These are phyloP conservation scores for Blastobotrys chiropterorum DNA, from an alignment of 805 yeast genomes.

Conservation along the genomic window DNA sequence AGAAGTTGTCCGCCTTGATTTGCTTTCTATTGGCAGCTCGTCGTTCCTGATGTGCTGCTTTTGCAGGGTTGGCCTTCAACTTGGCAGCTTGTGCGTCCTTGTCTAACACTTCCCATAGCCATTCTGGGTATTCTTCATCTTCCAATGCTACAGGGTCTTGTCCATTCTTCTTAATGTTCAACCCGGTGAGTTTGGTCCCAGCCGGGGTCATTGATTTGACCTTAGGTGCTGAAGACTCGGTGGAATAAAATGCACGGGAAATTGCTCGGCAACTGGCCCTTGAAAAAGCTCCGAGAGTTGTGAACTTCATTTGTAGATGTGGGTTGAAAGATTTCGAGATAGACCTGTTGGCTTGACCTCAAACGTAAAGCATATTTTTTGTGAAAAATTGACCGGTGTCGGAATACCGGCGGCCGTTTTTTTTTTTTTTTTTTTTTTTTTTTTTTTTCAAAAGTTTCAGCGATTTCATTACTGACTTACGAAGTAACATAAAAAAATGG, in stretches of 20 bases:
- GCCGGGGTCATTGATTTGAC: conserved; percentile 30
- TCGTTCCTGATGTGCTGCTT: conserved; percentile 63
- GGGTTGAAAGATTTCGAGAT: not conserved
- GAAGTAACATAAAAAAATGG: conserved; percentile 16
- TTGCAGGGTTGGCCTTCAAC: conserved; percentile 54
- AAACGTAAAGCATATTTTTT: too few relatives aligned
- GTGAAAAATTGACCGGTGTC: not conserved
- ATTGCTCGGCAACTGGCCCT: not conserved
- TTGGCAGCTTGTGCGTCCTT: conserved; percentile 50
- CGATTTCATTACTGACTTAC: too few relatives aligned
- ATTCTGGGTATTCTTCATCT: conserved; percentile 85
- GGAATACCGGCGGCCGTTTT: not conserved
- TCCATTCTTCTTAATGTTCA: conserved; percentile 73
- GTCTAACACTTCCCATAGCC: conserved; percentile 89
- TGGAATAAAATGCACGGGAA: not conserved
- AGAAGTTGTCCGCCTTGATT: conserved; percentile 75
- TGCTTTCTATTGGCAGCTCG: conserved; percentile 60
- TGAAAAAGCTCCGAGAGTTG: not conserved
- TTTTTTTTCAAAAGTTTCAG: not conserved
- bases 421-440: not conserved
- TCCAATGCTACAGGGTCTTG: conserved; percentile 82
- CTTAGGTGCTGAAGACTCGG: conserved; percentile 5
- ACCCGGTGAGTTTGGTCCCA: conserved; percentile 56
- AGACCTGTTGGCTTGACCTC: not conserved
- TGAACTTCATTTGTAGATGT: not conserved